These are phyloP conservation scores for Hypoxylon sp. DNA, from an alignment of 2,329 filamentous ascomycete species.

Conservation along the genomic window DNA sequence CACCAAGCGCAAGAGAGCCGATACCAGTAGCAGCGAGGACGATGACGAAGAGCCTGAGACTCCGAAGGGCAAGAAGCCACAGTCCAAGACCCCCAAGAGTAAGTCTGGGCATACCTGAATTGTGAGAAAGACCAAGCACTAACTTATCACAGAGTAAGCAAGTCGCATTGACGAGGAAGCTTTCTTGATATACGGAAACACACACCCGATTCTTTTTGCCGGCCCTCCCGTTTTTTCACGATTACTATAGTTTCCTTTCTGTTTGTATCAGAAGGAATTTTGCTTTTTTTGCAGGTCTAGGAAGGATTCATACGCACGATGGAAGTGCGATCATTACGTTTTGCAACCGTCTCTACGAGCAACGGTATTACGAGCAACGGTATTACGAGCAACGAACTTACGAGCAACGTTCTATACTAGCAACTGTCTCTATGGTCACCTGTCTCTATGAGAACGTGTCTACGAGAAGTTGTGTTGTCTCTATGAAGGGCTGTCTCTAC, in stretches of 20 bases:
- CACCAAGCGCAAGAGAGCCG: not conserved
- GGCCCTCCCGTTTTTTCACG: no score
- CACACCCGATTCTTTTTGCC: not conserved
- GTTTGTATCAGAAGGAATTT: not conserved
- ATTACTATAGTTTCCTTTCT: not conserved
- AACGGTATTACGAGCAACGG: not conserved
- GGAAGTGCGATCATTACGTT: not conserved
- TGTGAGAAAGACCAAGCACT: not conserved
- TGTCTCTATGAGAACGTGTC: no score
- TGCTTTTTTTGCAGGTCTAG: not conserved
- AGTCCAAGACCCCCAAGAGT: not conserved
- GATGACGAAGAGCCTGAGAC: not conserved
- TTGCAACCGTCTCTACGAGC: not conserved
- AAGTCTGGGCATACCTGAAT: not conserved
- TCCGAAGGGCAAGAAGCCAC: no score
- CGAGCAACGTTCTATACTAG: no score
- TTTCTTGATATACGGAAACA: not conserved
- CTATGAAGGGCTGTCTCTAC: no score
- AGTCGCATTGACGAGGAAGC: not conserved
- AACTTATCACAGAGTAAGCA: not conserved
- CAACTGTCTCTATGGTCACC: no score
- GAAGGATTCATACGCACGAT: not conserved
- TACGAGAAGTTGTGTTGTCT: no score
- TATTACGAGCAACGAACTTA: no score
- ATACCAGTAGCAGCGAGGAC: not conserved